phyloP scores from a whole-genome alignment of 768 basidiomycete genomes.

The Rhodotorula babjevae region DNA sequence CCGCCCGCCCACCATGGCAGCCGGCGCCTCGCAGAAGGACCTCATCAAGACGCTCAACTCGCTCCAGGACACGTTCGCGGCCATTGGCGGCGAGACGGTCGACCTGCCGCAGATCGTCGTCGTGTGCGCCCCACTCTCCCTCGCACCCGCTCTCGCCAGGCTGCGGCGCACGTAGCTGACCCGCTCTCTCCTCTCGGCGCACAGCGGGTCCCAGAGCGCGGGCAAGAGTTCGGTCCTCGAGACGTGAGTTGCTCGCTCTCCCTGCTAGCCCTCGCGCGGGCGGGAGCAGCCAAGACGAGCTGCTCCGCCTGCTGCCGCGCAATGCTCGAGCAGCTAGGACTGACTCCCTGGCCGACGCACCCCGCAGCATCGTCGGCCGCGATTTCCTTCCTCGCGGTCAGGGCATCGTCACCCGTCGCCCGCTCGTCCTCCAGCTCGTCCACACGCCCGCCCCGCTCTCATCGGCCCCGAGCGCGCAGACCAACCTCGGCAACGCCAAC shows the following conservation, averaged over 20 bases:
- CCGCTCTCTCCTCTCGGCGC: too few relatives aligned
- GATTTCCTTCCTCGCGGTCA: slow-evolving; percentile 51
- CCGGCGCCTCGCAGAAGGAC: neutral
- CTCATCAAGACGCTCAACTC: slow-evolving; percentile 2
- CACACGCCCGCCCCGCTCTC: slow-evolving; percentile 68
- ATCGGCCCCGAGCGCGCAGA: slow-evolving; percentile 34
- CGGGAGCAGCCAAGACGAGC: too few relatives aligned
- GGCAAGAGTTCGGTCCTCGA: slow-evolving; percentile 56
- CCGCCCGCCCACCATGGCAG: neutral
- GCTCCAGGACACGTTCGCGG: slow-evolving; percentile 29
- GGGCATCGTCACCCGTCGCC: slow-evolving; percentile 93
- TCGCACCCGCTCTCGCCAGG: neutral
- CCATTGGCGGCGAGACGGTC: slow-evolving; percentile 48
- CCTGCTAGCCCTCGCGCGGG: neutral
- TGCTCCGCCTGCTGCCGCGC: too few relatives aligned
- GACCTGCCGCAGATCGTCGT: slow-evolving; percentile 52
- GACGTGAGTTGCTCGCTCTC: slow-evolving; percentile 60
- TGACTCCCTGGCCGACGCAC: neutral
- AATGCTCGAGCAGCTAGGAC: neutral
- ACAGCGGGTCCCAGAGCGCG: slow-evolving; percentile 36
- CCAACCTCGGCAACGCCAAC: slow-evolving; percentile 36
- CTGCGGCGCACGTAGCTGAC: neutral
- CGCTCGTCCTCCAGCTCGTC: slow-evolving; percentile 90
- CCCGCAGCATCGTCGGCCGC: slow-evolving; percentile 77
- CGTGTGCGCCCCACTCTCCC: slow-evolving; percentile 37